Conservation (phyloP, 2,329 filamentous ascomycete genomes). For the Colletotrichum acutatum region DNA sequence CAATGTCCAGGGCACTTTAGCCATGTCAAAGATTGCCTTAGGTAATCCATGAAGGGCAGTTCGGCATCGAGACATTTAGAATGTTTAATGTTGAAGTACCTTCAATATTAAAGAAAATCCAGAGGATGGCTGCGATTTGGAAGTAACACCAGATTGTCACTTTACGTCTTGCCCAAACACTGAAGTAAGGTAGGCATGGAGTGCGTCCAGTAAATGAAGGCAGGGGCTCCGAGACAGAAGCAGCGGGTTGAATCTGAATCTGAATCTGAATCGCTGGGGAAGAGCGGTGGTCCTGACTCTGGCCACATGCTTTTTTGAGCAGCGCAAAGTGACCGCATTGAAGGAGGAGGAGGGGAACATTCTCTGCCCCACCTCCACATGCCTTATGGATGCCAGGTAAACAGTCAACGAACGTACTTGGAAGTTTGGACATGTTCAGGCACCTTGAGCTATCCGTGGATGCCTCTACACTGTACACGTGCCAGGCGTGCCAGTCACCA, state of each 20-base stretch:
- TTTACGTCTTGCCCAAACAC: no score
- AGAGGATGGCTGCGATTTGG: neutral
- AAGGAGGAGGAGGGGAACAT: neutral
- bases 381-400: neutral
- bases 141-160: neutral
- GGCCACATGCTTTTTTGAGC: constrained; percentile 26
- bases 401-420: neutral
- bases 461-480: constrained; percentile 1
- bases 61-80: neutral
- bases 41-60: neutral
- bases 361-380: constrained; percentile 8
- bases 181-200: neutral
- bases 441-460: no score
- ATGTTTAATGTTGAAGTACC: neutral
- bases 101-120: neutral
- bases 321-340: neutral
- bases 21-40: neutral
- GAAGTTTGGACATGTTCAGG: neutral
- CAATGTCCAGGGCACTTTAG: neutral
- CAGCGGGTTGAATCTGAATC: neutral
- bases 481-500: neutral
- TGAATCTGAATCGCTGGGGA: neutral
- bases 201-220: neutral
- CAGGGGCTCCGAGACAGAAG: neutral
- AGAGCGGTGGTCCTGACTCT: neutral